phyloP scores from a whole-genome alignment of 2,329 filamentous ascomycete genomes.

The Cordyceps cateniannulata region DNA sequence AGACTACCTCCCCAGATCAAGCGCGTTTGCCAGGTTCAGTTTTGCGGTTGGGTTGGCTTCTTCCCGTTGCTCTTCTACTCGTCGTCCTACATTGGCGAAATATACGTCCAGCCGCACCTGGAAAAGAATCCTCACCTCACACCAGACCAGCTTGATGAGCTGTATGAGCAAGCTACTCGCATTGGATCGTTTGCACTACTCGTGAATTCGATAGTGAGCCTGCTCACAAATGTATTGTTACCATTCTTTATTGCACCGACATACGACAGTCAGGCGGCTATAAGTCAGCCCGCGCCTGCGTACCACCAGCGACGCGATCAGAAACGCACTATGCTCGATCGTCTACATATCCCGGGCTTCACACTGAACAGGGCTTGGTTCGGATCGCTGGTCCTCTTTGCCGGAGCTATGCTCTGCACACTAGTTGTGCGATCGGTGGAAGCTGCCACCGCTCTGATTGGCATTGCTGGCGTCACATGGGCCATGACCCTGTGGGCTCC shows the following conservation, averaged over 20 bases:
- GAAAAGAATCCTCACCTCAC: constrained; percentile 71
- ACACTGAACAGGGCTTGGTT: constrained; percentile 88
- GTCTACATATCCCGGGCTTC: constrained; percentile 70
- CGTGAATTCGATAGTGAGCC: constrained; percentile 79
- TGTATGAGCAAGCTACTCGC: constrained; percentile 81
- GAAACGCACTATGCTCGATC: constrained; percentile 43
- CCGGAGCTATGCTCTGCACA: constrained; percentile 73
- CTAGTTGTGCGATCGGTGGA: constrained; percentile 67
- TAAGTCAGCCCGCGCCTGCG: constrained; percentile 16
- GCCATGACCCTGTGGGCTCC: constrained; percentile 90
- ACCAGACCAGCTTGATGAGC: constrained; percentile 64
- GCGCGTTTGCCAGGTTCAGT: constrained; percentile 74
- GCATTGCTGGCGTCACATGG: constrained; percentile 83
- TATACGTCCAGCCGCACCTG: constrained; percentile 81
- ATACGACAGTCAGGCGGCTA: constrained; percentile 48
- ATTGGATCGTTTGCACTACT: constrained; percentile 85
- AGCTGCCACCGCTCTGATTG: constrained; percentile 70
- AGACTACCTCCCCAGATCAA: constrained; percentile 75
- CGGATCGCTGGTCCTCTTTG: constrained; percentile 76
- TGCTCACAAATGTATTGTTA: constrained; percentile 73
- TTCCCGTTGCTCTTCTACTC: constrained; percentile 95
- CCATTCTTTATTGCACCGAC: constrained; percentile 82
- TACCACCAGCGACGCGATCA: constrained; percentile 25
- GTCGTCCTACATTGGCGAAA: constrained; percentile 87
- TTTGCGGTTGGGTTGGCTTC: constrained; percentile 90